Conservation (phyloP, 2,329 filamentous ascomycete species). For the Arthrobotrys sphaeroides region DNA sequence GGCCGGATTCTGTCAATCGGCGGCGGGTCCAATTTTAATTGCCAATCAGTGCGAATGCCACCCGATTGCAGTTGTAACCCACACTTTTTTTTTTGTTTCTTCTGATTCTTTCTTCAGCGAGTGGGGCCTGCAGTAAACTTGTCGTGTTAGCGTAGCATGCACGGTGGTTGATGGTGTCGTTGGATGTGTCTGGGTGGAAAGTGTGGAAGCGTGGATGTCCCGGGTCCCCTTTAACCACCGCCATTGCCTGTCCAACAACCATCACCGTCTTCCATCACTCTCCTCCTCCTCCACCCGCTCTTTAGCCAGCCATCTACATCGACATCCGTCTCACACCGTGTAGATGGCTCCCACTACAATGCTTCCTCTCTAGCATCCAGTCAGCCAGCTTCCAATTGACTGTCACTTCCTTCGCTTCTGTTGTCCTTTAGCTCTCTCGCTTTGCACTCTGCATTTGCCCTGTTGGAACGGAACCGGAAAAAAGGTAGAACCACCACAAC, state of each 20-base stretch:
- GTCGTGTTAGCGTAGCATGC: not conserved
- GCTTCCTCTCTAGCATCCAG: slow-evolving; percentile 31
- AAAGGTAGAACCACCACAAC: slow-evolving; percentile 16
- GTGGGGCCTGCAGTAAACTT: slow-evolving; percentile 31
- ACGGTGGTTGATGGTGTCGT: not conserved
- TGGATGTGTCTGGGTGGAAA: not conserved
- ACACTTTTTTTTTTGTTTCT: slow-evolving; percentile 22
- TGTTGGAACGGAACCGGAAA: slow-evolving; percentile 15
- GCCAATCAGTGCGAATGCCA: slow-evolving; percentile 46
- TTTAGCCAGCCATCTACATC: slow-evolving; percentile 6
- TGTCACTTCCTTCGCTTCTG: slow-evolving; percentile 12
- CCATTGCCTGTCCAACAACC: slow-evolving; percentile 19
- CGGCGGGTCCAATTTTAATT: slow-evolving; percentile 52
- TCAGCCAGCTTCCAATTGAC: slow-evolving; percentile 4
- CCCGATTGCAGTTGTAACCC: slow-evolving; percentile 32
- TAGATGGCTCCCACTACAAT: slow-evolving; percentile 28
- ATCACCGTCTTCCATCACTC: not conserved
- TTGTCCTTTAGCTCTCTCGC: slow-evolving; percentile 6
- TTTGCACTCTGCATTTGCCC: not conserved
- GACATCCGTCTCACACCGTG: slow-evolving; percentile 14
- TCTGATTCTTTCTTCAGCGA: not conserved
- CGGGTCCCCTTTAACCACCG: slow-evolving; percentile 40
- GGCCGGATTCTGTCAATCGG: slow-evolving; percentile 45
- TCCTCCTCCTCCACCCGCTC: slow-evolving; percentile 8
- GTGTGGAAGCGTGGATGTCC: not conserved